Evolutionary conservation across 768 basidiomycete species (phyloP), one percentile per base, ranked within the genome.

Genomic region (Glaciozyma antarctica): DNA sequence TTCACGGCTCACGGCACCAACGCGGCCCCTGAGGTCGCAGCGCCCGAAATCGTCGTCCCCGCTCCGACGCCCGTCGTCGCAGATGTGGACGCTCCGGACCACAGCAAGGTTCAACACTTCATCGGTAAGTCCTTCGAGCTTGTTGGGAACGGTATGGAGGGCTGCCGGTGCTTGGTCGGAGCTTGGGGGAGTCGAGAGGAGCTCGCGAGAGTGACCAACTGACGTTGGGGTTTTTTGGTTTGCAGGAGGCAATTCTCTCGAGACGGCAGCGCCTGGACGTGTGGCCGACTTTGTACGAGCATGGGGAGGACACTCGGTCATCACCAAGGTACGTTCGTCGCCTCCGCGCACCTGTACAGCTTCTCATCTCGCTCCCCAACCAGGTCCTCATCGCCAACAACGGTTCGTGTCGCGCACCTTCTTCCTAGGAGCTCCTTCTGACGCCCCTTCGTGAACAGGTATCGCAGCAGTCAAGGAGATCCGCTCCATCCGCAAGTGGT

Each of bases 391-490:
- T 99, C 77, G 93, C 93, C 69, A 98, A 98, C 79, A 98, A 98
- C 77, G 94, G 93, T 88, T 73, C 55, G 77, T 7, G 2, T 6
- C 28, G n/a, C n/a, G 16, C 52, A 17, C 10, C 13, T 45, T 47
- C 55, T 56, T 30, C 24, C 8, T 48, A 26, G 49, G 15, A n/a
- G 24, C 22, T 38, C 19, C 12, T n/a, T n/a, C 55, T 57, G 17
- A 16, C 9, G n/a, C 5, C n/a, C 24, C 53, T 22, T 32, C 32
- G 34, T 41, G 4, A 10, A 12, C 43, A 58, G 89, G 90, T 82
- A 99, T 97, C 74, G 94, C 94, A 59, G 95, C 93, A 61, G 95
- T 99, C 57, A 99, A 99, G 78, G 95, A 98, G 80, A 99, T 99
- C 74, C 86, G 95, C 57, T 98, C 95, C 55, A 88, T 99, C 72